Evolutionary conservation across 2,329 filamentous ascomycete genomes (phyloP).

Genomic region (Curvularia spicifera): DNA sequence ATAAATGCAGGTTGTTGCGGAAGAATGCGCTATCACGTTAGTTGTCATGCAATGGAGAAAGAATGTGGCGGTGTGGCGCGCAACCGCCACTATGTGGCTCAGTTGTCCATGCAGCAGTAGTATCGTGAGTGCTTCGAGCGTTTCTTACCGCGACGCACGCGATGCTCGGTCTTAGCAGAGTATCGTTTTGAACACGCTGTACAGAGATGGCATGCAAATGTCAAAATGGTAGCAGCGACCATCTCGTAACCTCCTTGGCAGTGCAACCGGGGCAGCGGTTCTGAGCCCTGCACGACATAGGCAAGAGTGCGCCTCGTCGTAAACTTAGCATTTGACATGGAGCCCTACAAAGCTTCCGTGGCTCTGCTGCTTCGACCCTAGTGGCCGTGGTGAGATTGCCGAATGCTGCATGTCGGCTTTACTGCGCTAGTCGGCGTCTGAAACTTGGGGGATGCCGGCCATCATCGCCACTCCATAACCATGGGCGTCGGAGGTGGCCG

Average conservation of each 20-base stretch:
- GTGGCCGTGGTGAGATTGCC: not conserved
- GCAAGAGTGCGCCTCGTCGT: not conserved
- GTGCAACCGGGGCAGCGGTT: not conserved
- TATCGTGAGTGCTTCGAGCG: not conserved
- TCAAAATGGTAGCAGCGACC: not conserved
- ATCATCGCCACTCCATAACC: not conserved
- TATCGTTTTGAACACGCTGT: not conserved
- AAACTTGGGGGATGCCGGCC: not conserved
- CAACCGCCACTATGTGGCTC: not conserved
- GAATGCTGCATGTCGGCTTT: conserved; percentile 1
- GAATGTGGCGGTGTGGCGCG: not conserved
- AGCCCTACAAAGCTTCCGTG: not conserved
- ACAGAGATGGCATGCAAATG: not conserved
- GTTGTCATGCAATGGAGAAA: not conserved
- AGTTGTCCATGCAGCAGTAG: not conserved
- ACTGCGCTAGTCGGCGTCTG: not conserved
- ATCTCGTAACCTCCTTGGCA: not conserved
- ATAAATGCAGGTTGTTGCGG: no score
- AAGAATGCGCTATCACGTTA: not conserved
- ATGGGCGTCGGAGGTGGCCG: not conserved
- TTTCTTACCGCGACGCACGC: not conserved
- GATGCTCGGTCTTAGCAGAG: not conserved
- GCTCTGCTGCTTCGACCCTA: not conserved
- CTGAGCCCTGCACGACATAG: not conserved
- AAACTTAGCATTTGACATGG: not conserved